A percentile compares a stretch with the other conserved stretches of the same genome.
These are phyloP conservation scores for Colletotrichum godetiae DNA, from an alignment of 2,329 filamentous ascomycete species.

Conservation along the genomic window DNA sequence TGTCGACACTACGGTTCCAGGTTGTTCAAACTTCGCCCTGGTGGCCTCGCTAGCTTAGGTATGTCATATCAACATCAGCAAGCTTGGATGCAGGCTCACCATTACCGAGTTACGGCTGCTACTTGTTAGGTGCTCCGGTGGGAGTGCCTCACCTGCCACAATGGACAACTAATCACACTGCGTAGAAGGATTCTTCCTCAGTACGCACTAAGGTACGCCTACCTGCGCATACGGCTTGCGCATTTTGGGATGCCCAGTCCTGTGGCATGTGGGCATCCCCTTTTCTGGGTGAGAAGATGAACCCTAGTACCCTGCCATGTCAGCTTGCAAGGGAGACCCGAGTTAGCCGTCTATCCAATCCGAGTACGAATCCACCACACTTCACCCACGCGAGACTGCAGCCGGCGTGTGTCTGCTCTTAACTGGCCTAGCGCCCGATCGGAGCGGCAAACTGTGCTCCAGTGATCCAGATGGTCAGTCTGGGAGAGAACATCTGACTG, in stretches of 20 bases:
- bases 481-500: conserved; percentile 19
- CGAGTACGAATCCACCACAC: conserved; percentile 10
- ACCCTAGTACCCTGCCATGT: not conserved
- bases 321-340: conserved; percentile 17
- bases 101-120: no score
- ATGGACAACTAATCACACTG: no score
- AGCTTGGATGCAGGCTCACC: no score
- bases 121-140: no score
- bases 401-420: not conserved
- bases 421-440: conserved; percentile 19
- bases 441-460: not conserved
- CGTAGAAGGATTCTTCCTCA: no score
- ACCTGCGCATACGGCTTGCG: not conserved
- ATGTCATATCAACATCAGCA: not conserved
- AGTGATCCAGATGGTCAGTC: conserved; percentile 17
- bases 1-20: not conserved
- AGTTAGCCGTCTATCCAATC: conserved; percentile 16
- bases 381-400: conserved; percentile 14
- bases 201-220: not conserved
- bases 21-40: no score
- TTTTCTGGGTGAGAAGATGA: not conserved
- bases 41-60: not conserved
- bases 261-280: conserved; percentile 1
- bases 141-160: no score
- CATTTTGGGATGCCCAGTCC: conserved; percentile 2